Evolutionary conservation across 345 rosid genomes (phyloP), one percentile per base, ranked within the genome.

Genomic region (Conringia planisiliqua): DNA sequence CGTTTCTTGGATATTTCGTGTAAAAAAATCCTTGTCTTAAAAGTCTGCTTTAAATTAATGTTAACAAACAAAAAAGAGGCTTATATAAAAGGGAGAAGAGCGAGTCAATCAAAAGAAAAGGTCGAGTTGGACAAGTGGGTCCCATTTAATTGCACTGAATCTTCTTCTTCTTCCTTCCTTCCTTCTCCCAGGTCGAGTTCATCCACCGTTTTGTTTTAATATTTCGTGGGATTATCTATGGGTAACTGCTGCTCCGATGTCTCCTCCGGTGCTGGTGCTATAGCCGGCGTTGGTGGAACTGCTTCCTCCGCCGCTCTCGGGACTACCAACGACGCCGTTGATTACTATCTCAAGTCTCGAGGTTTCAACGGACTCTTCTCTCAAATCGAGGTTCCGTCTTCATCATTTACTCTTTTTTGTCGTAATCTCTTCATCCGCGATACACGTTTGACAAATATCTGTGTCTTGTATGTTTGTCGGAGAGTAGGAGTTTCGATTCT

Each of bases 221-320:
- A 42, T 2, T 27, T 4, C 30, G 3, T 16, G 44, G 39, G 24
- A 9, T 29, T 62, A 32, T 43, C 62, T 4, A 92, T 92, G 98
- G 97, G 98, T 11, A 68, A 62, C 4, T 92, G 95, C 54, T 47
- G 71, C 39, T 87, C 97, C 16, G 83, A 50, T 73, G 98, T 88
- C 1, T 52, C 80, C 16, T 62, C 80, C 65, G 95, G 86, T 11
- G 50, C 87, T 64, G 89, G 88, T 62, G 97, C 90, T 1, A 48
- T 84, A 0, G 89, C 89, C 33, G 91, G 88, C 66, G 65, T 81
- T 71, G 79, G 77, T 27, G 77, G 12, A 22, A 68, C 54, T 68
- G 51, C 86, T 78, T 43, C 69, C 57, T 50, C 68, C 35, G 68
- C 62, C 38, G 14, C 52, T 59, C 68, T 36, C 59, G 73, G 33